Evolutionary conservation across 176 grass and related monocot genomes (phyloP).

Genomic region (Dendrocalamus sinicus): DNA sequence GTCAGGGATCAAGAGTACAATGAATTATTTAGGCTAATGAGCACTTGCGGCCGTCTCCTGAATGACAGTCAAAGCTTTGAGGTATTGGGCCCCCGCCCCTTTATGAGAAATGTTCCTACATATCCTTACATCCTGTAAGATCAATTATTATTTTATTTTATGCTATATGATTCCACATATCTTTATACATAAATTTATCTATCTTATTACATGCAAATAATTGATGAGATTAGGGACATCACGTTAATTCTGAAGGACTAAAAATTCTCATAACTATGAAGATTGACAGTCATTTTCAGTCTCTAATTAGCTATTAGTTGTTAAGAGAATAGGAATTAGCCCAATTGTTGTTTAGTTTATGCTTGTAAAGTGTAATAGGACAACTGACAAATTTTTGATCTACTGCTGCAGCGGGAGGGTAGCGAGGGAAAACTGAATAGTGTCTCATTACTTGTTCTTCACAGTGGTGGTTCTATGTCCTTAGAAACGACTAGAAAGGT

Average conservation of each 20-base stretch:
- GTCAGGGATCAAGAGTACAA: conserved; percentile 54
- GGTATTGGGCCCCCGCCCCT: conserved; percentile 32
- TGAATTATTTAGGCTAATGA: conserved; percentile 60
- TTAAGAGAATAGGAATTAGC: not conserved
- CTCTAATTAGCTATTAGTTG: not conserved
- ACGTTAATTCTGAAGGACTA: too few species aligned
- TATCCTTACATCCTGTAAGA: not conserved
- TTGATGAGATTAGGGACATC: not conserved
- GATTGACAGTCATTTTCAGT: not conserved
- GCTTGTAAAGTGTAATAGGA: not conserved
- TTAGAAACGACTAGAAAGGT: conserved; percentile 44
- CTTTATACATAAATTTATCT: conserved; percentile 1
- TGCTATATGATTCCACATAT: not conserved
- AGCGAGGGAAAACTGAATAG: conserved; percentile 69
- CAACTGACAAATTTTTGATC: not conserved
- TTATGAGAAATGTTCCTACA: not conserved
- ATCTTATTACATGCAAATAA: not conserved
- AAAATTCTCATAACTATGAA: not conserved
- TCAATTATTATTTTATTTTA: not conserved
- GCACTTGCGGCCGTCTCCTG: conserved; percentile 65
- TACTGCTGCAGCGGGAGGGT: conserved; percentile 58
- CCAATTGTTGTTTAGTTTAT: not conserved
- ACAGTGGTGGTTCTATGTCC: conserved; percentile 48
- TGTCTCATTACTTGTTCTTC: conserved; percentile 47
- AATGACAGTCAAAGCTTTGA: conserved; percentile 62